phyloP scores from a whole-genome alignment of 2,329 filamentous ascomycete genomes.

The Nakataea oryzae region DNA sequence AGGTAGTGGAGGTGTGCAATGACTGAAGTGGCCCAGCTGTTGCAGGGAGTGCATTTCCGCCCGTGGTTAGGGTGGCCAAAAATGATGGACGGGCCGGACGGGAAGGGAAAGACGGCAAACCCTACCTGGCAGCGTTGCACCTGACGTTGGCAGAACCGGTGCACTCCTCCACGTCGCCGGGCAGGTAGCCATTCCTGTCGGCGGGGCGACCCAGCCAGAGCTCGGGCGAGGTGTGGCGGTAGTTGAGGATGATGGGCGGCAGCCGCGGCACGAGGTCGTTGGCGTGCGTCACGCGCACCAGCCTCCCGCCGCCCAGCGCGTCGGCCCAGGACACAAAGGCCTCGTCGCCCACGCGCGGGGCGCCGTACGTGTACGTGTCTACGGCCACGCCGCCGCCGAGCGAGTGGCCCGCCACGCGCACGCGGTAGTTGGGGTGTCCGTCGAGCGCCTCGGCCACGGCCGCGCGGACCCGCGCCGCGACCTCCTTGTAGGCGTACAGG shows the following conservation, averaged over 20 bases:
- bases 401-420: constrained; percentile 56
- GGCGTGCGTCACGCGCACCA: constrained; percentile 56
- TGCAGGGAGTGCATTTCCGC: neutral
- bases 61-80: neutral
- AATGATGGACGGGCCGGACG: neutral
- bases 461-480: constrained; percentile 27
- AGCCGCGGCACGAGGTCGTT: constrained; percentile 60
- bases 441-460: constrained; percentile 31
- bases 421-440: constrained; percentile 37
- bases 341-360: constrained; percentile 54
- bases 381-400: constrained; percentile 46
- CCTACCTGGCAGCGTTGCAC: constrained; percentile 31
- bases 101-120: constrained; percentile 19
- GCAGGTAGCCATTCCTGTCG: constrained; percentile 22
- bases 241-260: constrained; percentile 49
- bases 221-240: constrained; percentile 57
- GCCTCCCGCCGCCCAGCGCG: constrained; percentile 33
- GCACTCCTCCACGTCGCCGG: constrained; percentile 34
- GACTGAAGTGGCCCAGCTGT: constrained; percentile 8
- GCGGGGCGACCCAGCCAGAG: constrained; percentile 44
- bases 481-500: constrained; percentile 45
- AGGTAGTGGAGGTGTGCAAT: constrained; percentile 40
- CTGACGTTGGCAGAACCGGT: constrained; percentile 31
- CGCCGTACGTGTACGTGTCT: constrained; percentile 57
- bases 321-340: constrained; percentile 43